Conservation (phyloP, 306 rosid genomes). For the Alnus rubra region DNA sequence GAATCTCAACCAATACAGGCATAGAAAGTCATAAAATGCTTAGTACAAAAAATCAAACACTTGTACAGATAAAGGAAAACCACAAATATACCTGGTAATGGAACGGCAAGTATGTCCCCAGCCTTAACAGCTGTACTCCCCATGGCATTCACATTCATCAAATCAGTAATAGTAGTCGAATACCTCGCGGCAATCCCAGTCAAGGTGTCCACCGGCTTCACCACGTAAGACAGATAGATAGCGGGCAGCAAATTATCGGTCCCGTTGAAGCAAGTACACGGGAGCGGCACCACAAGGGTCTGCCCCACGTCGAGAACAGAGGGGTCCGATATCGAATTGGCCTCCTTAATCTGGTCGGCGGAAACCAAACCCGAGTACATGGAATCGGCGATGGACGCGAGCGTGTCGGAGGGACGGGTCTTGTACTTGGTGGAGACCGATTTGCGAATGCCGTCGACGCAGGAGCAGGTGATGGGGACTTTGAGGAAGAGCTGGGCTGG, state of each 20-base stretch:
- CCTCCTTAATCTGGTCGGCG: constrained; percentile 87
- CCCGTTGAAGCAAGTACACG: constrained; percentile 96
- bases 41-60: not conserved
- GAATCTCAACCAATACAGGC: not conserved
- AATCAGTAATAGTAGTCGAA: constrained; percentile 82
- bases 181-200: constrained; percentile 71
- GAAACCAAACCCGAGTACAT: constrained; percentile 82
- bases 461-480: constrained; percentile 78
- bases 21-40: not conserved
- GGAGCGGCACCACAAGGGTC: constrained; percentile 80
- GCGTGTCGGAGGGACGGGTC: constrained; percentile 80
- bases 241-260: constrained; percentile 90
- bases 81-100: constrained; percentile 66
- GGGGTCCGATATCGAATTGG: constrained; percentile 77
- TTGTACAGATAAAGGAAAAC: not conserved
- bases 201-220: constrained; percentile 60
- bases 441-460: constrained; percentile 91
- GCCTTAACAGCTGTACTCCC: constrained; percentile 65
- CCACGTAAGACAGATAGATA: constrained; percentile 86
- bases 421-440: constrained; percentile 77
- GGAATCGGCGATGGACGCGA: constrained; percentile 73
- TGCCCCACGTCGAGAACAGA: constrained; percentile 82
- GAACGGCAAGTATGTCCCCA: constrained; percentile 85
- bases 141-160: constrained; percentile 98
- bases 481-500: constrained; percentile 80